Base-by-base conservation (phyloP, 148 eudicot species). In the Vaccinium corymbosum region DNA sequence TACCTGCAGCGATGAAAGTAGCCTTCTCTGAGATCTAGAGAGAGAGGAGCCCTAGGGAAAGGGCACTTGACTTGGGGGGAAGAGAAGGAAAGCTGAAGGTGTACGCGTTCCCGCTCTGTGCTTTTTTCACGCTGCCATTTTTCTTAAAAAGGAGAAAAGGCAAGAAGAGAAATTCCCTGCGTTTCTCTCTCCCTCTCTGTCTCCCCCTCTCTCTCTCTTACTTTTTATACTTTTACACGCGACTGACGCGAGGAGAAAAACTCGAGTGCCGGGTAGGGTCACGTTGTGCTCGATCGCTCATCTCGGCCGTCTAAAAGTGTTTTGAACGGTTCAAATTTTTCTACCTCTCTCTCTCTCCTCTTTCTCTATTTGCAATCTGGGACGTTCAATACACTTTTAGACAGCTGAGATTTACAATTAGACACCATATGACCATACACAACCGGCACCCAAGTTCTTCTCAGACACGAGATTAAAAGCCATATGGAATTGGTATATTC, bases 1-100 rank as follows among this genome's bases (percentile, higher is more conserved):
- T 52, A 82, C 84, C 84, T 82, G 66, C 52, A 29, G 57, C n/a
- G 78, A 82, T 71, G 16, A 49, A 22, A 55, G 25, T 5, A 50
- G 76, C n/a, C 74, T 68, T 16, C 57, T 20, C 10, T n/a, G 32
- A 61, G 19, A 59, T 51, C 1, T 74, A 22, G 83, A 81, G 42
- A 14, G 83, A 22, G 81, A 27, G 49, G 0, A 12, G 14, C 51
- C 25, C 22, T 42, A 53, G 62, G 2, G 22, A 8, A 1, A 0
- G 49, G 25, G 7, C 14, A 55, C 81, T 79, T 42, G 22, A 55
- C 81, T 79, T 42, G 22, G 27, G 17, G 7, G 10, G 42, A 56
- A 42, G 46, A 42, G 46, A 42, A 42, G 66, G 66, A 15, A 53
- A 78, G 42, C 73, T 68, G 73, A 27, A 68, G 62, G 49, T 0